Conservation (phyloP, 1,284 basidiomycete species). For the Hemileia vastatrix region DNA sequence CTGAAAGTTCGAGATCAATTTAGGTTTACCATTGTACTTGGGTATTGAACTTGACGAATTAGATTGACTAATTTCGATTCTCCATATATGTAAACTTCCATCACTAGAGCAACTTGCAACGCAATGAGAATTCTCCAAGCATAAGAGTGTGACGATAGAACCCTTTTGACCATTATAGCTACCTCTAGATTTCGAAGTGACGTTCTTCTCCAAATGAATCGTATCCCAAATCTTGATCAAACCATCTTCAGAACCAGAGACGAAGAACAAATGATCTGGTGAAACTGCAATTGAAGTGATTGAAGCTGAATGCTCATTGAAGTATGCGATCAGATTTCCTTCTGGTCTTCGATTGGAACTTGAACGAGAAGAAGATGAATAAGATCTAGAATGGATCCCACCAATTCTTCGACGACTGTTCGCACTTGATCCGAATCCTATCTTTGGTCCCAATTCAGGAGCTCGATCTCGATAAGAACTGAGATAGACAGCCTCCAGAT, state of each 20-base stretch:
- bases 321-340: slow-evolving; percentile 68
- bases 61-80: slow-evolving; percentile 44
- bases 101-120: slow-evolving; percentile 45
- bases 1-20: slow-evolving; percentile 44
- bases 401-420: slow-evolving; percentile 40
- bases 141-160: slow-evolving; percentile 39
- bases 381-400: slow-evolving; percentile 30
- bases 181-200: slow-evolving; percentile 47
- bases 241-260: slow-evolving; percentile 74
- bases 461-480: slow-evolving; percentile 71
- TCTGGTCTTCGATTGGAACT: slow-evolving; percentile 47
- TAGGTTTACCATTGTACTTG: slow-evolving; percentile 43
- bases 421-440: slow-evolving; percentile 48
- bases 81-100: slow-evolving; percentile 45
- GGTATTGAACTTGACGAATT: slow-evolving; percentile 42
- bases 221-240: slow-evolving; percentile 77
- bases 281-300: slow-evolving; percentile 75
- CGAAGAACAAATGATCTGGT: slow-evolving; percentile 89
- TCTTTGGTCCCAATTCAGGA: slow-evolving; percentile 75
- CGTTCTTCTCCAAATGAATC: slow-evolving; percentile 65
- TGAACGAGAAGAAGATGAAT: slow-evolving; percentile 31
- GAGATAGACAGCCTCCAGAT: slow-evolving; percentile 73
- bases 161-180: slow-evolving; percentile 45
- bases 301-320: slow-evolving; percentile 72
- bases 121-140: slow-evolving; percentile 46